Evolutionary conservation across 805 yeast species (phyloP), one percentile per base, ranked within the genome.

Genomic region (Candida schatavii): DNA sequence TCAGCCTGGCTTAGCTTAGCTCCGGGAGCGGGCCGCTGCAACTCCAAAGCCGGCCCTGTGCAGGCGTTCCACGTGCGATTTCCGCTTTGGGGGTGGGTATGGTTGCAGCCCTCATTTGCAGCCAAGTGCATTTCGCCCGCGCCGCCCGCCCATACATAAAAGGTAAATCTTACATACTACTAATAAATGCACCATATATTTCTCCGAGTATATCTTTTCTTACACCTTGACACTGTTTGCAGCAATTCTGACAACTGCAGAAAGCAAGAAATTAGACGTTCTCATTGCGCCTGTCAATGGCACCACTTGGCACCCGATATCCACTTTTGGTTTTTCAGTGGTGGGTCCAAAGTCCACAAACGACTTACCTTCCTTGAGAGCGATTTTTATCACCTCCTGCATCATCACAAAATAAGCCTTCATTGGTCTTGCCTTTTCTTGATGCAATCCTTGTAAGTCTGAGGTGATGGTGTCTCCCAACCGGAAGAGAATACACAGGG

Each of bases 281-380:
- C 56, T 55, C 25, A 68, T 52, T 1, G 69, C 70, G 5, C 74
- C 75, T 34, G 55, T 53, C 11, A 70, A 51, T 4, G 67, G 66
- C 10, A 70, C 64, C 27, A 61, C 57, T 31, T 51, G 49, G 35
- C 68, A 52, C 2, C 74, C 75, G 40, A 70, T 68, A 30, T 66
- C 70, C 42, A 60, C 52, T 49, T 70, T 70, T 11, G 75, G 69
- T 44, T 64, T 65, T 6, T 68, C 63, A 2, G 75, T 70, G 7
- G 75, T 70, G 3, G 75, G 75, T 3, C 75, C 75, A 47, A 70
- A 70, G 48, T 70, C 75, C 17, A 70, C 72, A 49, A 70, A 70
- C 25, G 55, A 47, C 20, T 61, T 53, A 7, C 65, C 64, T 41
- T 64, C 70, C 34, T 51, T 52, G 39, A 70, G 46, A 0, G 73